Conservation (phyloP, 345 rosid genomes). For the Hypericum androsaemum region DNA sequence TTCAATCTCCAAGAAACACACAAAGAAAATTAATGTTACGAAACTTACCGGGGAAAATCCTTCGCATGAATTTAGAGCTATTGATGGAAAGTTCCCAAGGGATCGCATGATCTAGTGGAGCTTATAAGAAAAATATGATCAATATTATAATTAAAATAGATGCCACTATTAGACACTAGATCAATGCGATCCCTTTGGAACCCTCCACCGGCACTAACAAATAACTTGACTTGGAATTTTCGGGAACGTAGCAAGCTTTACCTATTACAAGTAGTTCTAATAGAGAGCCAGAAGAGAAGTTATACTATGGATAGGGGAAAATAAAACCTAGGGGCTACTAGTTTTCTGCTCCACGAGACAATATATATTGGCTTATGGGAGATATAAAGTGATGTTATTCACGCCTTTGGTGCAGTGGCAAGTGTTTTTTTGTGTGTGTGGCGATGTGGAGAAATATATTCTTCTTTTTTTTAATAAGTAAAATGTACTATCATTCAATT, state of each 20-base stretch:
- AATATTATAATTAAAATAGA: not conserved
- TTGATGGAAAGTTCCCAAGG: slow-evolving; percentile 46
- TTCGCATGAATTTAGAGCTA: slow-evolving; percentile 19
- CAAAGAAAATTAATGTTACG: too few species aligned
- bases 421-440: slow-evolving; percentile 3
- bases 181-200: slow-evolving; percentile 84
- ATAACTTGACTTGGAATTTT: too few species aligned
- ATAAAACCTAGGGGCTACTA: not conserved
- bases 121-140: not conserved
- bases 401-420: slow-evolving; percentile 12
- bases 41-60: slow-evolving; percentile 9
- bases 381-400: slow-evolving; percentile 1
- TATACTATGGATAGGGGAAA: slow-evolving; percentile 14
- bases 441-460: not conserved
- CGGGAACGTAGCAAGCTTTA: too few species aligned
- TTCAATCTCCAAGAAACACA: too few species aligned
- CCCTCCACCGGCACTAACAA: slow-evolving; percentile 39
- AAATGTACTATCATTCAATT: too few species aligned
- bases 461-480: slow-evolving; percentile 5
- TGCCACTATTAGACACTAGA: slow-evolving; percentile 16
- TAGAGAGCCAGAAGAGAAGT: not conserved
- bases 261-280: too few species aligned
- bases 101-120: slow-evolving; percentile 51
- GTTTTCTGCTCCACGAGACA: not conserved
- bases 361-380: too few species aligned